These are phyloP conservation scores for Podospora pseudocomata DNA, from an alignment of 495 filamentous ascomycete species.

Conservation along the genomic window DNA sequence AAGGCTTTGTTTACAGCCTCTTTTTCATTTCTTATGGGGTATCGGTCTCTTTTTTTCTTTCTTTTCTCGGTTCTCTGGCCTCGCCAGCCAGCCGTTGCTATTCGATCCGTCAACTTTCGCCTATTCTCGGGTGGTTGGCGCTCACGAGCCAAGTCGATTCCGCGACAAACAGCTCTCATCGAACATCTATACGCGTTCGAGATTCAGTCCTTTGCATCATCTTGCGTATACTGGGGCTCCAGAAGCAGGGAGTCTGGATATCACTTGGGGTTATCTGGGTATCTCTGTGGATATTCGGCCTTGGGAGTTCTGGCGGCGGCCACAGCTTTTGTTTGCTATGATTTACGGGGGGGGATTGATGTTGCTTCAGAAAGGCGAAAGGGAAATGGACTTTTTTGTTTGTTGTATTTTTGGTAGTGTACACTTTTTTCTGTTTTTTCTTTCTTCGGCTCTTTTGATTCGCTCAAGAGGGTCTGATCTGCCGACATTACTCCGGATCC, in stretches of 20 bases:
- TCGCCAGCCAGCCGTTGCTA: background rate
- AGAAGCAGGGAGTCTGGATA: background rate
- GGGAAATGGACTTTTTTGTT: background rate
- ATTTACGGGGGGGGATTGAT: background rate
- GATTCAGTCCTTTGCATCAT: background rate
- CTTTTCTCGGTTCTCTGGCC: background rate
- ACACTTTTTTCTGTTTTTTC: background rate
- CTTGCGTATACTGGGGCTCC: background rate
- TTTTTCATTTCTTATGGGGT: conserved; percentile 1
- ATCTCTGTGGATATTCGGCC: background rate
- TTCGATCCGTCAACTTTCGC: background rate
- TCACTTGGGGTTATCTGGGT: background rate
- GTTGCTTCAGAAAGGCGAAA: background rate
- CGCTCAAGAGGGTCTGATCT: background rate
- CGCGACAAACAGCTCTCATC: background rate
- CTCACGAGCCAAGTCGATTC: background rate
- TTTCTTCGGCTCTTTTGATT: background rate
- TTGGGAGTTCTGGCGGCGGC: background rate
- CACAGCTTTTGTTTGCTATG: background rate
- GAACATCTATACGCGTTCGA: background rate
- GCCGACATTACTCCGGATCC: background rate
- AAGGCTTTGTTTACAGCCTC: conserved; percentile 17
- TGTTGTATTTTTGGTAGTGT: background rate
- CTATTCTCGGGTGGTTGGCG: background rate
- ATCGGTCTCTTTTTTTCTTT: background rate